Evolutionary conservation across 441 rosid species (phyloP).

Genomic region (Metrosideros polymorpha): DNA sequence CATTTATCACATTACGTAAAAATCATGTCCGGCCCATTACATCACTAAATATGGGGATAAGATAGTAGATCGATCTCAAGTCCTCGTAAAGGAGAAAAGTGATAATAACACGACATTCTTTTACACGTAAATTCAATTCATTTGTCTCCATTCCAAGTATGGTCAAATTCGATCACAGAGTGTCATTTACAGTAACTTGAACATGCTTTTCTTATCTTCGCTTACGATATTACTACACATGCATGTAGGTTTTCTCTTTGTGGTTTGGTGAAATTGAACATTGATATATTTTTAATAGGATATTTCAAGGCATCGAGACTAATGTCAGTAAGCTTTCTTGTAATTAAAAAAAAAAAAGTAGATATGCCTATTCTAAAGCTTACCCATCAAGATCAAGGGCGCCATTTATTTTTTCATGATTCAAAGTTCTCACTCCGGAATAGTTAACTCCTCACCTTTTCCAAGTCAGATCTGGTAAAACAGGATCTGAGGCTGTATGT

Average conservation of each 20-base stretch:
- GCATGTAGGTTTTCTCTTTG: background rate
- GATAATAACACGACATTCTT: background rate
- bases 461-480: background rate
- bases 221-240: background rate
- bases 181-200: background rate
- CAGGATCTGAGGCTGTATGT: background rate
- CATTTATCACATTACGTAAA: background rate
- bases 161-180: background rate
- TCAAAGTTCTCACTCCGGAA: background rate
- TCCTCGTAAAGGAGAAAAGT: background rate
- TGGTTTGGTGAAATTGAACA: background rate
- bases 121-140: background rate
- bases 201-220: background rate
- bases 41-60: background rate
- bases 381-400: background rate
- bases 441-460: background rate
- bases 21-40: background rate
- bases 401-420: background rate
- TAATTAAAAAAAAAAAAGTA: background rate
- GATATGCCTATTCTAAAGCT: background rate
- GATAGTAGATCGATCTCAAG: background rate
- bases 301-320: background rate
- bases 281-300: background rate
- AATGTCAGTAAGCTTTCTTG: background rate
- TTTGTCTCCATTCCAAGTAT: background rate